Evolutionary conservation across 768 basidiomycete genomes (phyloP).

Genomic region (Suillus subalutaceus): DNA sequence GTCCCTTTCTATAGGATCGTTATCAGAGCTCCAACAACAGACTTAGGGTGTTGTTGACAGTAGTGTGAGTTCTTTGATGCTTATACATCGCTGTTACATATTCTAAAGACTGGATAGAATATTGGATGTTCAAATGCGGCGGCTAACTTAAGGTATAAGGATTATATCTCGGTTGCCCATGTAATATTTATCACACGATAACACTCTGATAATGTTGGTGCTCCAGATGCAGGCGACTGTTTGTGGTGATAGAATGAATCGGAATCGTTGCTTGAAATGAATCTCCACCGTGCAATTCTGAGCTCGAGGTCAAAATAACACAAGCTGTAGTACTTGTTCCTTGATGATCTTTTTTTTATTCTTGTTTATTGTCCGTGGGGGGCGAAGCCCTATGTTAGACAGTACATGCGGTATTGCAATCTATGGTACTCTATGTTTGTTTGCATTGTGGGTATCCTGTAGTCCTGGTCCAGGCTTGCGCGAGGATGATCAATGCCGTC

Average conservation of each 20-base stretch:
- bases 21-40: no score
- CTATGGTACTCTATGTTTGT: no score
- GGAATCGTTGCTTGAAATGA: neutral
- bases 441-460: no score
- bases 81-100: neutral
- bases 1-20: no score
- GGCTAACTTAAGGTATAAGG: neutral
- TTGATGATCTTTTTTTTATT: neutral
- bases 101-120: constrained; percentile 1
- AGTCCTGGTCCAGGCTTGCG: no score
- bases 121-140: neutral
- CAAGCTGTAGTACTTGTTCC: neutral
- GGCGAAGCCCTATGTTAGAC: no score
- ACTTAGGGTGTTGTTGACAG: no score
- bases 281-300: neutral
- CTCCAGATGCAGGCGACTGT: neutral
- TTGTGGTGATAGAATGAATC: neutral
- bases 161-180: neutral
- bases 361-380: no score
- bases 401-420: no score
- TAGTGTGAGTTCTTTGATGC: neutral
- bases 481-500: no score
- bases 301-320: no score
- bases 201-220: neutral
- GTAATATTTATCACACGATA: neutral